These are phyloP conservation scores for Schrenkiella parvula DNA, from an alignment of 345 rosid species.

Conservation along the genomic window DNA sequence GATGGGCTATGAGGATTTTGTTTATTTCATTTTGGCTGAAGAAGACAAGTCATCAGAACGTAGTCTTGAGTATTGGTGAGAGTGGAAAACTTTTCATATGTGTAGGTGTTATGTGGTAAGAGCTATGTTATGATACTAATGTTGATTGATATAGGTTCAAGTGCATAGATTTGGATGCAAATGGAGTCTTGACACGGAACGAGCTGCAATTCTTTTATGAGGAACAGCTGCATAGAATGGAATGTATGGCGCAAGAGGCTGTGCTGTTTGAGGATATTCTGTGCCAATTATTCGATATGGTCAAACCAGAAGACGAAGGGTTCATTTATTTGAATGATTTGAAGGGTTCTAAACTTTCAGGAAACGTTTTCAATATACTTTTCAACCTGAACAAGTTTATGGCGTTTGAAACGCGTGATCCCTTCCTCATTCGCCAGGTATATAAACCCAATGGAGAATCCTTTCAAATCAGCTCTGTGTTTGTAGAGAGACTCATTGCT, in stretches of 20 bases:
- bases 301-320: conserved; percentile 80
- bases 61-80: conserved; percentile 94
- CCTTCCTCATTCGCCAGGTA: conserved; percentile 98
- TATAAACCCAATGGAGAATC: background rate
- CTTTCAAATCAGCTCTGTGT: background rate
- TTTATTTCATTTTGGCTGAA: conserved; percentile 87
- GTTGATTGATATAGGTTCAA: conserved; percentile 58
- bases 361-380: conserved; percentile 86
- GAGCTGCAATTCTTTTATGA: conserved; percentile 94
- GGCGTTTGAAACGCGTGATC: conserved; percentile 97
- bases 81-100: background rate
- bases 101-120: background rate
- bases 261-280: conserved; percentile 92
- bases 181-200: conserved; percentile 75
- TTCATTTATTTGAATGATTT: conserved; percentile 63
- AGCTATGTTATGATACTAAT: background rate
- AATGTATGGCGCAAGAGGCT: conserved; percentile 97
- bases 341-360: conserved; percentile 85
- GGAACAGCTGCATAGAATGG: conserved; percentile 98
- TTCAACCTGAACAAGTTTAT: conserved; percentile 94
- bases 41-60: conserved; percentile 96
- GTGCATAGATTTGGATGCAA: conserved; percentile 95
- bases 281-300: conserved; percentile 95
- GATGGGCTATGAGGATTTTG: conserved; percentile 98
- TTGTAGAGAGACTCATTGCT: background rate